Evolutionary conservation across 805 yeast genomes (phyloP), one percentile per base, ranked within the genome.

Genomic region (Wickerhamomyces rabaulensis): DNA sequence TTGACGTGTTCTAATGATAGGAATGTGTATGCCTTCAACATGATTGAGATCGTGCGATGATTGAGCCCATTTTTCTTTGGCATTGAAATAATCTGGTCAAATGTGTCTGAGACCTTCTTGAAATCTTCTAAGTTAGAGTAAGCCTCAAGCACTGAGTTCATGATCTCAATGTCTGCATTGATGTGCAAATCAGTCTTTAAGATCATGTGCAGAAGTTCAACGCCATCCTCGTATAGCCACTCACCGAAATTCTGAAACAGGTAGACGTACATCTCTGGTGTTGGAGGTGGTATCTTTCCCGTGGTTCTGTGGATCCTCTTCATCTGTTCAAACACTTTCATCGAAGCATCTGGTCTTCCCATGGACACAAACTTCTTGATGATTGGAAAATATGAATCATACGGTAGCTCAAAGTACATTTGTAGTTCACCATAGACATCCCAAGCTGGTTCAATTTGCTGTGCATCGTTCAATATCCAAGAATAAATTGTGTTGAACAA

Each of bases 141-240:
- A 0, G 89, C 87, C 41, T 77, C 80, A 64, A 87, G 71, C 37
- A 84, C 63, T 2, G 82, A 62, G 60, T 87, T 86, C 60, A 84
- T 73, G 27, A 87, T 61, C 10, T 65, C 67, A 10, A 82, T 72
- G 52, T 83, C 82, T 48, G 80, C 73, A 48, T 72, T 76, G 38
- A 84, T 64, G 10, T 70, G 64, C 41, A 76, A 53, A 50, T 87
- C 95, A 73, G 82, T 74, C 46, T 84, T 81, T 58, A 83, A 65
- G 41, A 75, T 73, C 45, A 79, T 75, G 53, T 85, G 88, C 3
- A 87, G 62, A 47, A 81, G 84, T 42, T 69, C 69, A 16, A 85
- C 79, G 0, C 92, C 94, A 8, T 80, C 82, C 47, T 75, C 80
- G 53, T 81, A 86, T 29, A 73, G 64, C 44, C 68, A 66, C 42